Conservation (phyloP, 352 stramenopile genomes). For the Phytopythium vexans region DNA sequence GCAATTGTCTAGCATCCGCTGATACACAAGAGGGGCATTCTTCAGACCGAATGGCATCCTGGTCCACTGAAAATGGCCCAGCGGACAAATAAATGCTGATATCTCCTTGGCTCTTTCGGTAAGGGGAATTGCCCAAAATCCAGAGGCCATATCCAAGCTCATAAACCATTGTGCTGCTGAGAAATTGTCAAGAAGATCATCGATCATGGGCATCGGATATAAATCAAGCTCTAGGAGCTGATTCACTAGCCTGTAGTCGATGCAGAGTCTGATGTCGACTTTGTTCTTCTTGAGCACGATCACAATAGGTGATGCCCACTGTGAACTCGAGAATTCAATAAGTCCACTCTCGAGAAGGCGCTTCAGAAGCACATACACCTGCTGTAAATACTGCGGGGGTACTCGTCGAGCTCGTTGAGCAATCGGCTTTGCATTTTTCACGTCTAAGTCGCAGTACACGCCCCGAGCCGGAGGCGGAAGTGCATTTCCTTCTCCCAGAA, state of each 20-base stretch:
- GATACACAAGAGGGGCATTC: conserved; percentile 13
- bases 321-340: conserved; percentile 5
- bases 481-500: conserved; percentile 3
- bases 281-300: conserved; percentile 23
- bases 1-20: conserved; percentile 12
- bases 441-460: conserved; percentile 12
- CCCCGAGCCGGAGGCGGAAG: conserved; percentile 6
- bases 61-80: conserved; percentile 17
- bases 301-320: conserved; percentile 10
- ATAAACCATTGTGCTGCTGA: conserved; percentile 11
- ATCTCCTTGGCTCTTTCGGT: conserved; percentile 12
- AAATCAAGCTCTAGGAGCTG: conserved; percentile 9
- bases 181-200: conserved; percentile 22
- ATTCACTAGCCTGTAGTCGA: conserved; percentile 18
- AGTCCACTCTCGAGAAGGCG: background rate
- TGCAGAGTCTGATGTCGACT: conserved; percentile 9
- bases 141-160: conserved; percentile 10
- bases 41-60: conserved; percentile 22
- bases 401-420: conserved; percentile 3
- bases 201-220: conserved; percentile 16
- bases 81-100: conserved; percentile 15
- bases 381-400: background rate
- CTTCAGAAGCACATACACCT: conserved; percentile 12
- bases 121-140: conserved; percentile 20
- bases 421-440: conserved; percentile 5